These are phyloP conservation scores for Cytospora piceicola DNA, from an alignment of 2,329 filamentous ascomycete species.

Conservation along the genomic window DNA sequence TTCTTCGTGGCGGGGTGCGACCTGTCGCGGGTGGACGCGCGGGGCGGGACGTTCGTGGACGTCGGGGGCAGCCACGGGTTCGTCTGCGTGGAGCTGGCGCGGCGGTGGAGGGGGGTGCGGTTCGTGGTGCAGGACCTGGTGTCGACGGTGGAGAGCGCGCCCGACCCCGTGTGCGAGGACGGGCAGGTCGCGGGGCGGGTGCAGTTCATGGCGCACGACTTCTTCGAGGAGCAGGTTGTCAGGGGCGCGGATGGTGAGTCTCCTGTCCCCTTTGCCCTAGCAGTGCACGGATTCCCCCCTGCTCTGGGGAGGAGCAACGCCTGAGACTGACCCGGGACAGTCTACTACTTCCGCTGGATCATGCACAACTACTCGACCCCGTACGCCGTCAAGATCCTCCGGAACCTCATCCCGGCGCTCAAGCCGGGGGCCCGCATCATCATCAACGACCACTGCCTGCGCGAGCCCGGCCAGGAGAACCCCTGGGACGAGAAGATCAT, in stretches of 20 bases:
- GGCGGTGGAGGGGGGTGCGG: constrained; percentile 52
- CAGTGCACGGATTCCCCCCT: too few relatives aligned
- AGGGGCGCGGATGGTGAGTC: constrained; percentile 54
- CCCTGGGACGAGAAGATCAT: constrained; percentile 45
- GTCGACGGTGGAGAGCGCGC: constrained; percentile 53
- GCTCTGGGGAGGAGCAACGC: too few relatives aligned
- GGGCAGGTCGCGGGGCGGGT: constrained; percentile 45
- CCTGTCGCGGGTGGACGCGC: constrained; percentile 51
- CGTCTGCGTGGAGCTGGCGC: constrained; percentile 58
- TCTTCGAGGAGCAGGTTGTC: constrained; percentile 60
- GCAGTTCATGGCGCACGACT: constrained; percentile 55
- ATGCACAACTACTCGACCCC: constrained; percentile 65
- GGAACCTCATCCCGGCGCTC: constrained; percentile 56
- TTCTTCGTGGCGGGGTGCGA: constrained; percentile 60
- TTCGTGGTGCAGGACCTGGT: constrained; percentile 61
- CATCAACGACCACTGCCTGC: constrained; percentile 47
- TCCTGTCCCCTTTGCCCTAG: not conserved
- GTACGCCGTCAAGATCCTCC: constrained; percentile 53
- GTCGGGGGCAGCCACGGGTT: constrained; percentile 63
- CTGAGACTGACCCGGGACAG: constrained; percentile 32
- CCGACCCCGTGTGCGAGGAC: constrained; percentile 47
- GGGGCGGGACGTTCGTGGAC: constrained; percentile 57
- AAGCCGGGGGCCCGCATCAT: constrained; percentile 56
- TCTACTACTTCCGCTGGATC: constrained; percentile 64
- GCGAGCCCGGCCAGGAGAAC: constrained; percentile 39